A percentile compares a stretch with the other conserved stretches of the same genome.
Conservation (phyloP, 352 stramenopile genomes). For the Elongisporangium anandrum region DNA sequence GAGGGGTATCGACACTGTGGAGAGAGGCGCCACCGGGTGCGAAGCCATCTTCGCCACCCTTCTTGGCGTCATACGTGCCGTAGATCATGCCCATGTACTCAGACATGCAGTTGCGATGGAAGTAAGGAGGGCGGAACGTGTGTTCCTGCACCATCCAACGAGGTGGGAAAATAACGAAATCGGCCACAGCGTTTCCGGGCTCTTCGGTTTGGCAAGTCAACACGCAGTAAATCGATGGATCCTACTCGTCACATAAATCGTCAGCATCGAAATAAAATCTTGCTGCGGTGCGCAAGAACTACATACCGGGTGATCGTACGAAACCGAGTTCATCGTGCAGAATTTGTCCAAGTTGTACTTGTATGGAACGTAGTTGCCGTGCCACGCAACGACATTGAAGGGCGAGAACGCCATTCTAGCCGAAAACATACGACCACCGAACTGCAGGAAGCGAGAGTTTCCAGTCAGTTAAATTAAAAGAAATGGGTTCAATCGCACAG, state of each 20-base stretch:
- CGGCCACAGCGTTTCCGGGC: constrained; percentile 90
- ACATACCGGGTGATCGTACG: constrained; percentile 90
- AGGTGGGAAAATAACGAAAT: constrained; percentile 98
- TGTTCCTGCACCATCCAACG: constrained; percentile 95
- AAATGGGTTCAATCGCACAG: neutral
- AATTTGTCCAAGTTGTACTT: constrained; percentile 97
- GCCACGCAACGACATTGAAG: constrained; percentile 98
- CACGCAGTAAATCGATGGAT: constrained; percentile 97
- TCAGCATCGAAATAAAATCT: constrained; percentile 1
- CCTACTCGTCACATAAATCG: constrained; percentile 16
- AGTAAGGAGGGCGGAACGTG: constrained; percentile 92
- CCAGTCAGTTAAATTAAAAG: too few relatives aligned
- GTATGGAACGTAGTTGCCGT: constrained; percentile 97
- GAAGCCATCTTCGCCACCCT: constrained; percentile 83
- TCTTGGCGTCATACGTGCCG: constrained; percentile 95
- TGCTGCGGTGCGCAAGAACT: neutral
- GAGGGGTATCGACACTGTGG: constrained; percentile 85
- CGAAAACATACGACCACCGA: constrained; percentile 88
- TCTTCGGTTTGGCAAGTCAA: constrained; percentile 94
- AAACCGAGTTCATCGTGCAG: constrained; percentile 94
- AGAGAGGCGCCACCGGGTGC: constrained; percentile 90
- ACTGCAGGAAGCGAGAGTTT: constrained; percentile 23
- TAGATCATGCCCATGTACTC: constrained; percentile 98
- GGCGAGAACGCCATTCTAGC: constrained; percentile 84
- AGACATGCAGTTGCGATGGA: constrained; percentile 96